Percentiles rank a stretch among this genome's conserved stretches.
phyloP scores from a whole-genome alignment of 495 filamentous ascomycete species.

The Emericellopsis terricola region DNA sequence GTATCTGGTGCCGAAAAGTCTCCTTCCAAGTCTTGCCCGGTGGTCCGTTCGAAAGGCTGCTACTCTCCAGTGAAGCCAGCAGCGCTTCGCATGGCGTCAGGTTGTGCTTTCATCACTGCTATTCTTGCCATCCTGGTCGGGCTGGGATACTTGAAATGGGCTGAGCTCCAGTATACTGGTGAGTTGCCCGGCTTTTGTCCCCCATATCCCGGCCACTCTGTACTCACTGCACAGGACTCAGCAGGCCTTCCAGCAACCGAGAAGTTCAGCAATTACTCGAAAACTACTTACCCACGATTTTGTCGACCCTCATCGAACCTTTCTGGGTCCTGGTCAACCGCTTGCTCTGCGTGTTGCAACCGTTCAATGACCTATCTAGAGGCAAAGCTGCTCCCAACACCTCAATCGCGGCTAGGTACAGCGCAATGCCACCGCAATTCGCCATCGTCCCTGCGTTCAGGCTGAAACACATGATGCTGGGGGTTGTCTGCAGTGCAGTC shows the following conservation, averaged over 20 bases:
- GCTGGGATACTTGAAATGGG: too few relatives aligned
- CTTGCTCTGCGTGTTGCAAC: slow-evolving; percentile 22
- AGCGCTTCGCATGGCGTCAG: too few relatives aligned
- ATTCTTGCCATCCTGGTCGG: too few relatives aligned
- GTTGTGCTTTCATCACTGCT: too few relatives aligned
- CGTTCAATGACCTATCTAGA: slow-evolving; percentile 20
- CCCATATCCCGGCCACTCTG: too few relatives aligned
- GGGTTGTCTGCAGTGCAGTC: slow-evolving; percentile 14
- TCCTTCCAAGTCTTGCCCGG: too few relatives aligned
- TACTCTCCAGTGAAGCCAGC: not conserved
- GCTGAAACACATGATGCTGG: slow-evolving; percentile 17
- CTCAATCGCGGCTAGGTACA: slow-evolving; percentile 21
- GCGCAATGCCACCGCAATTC: slow-evolving; percentile 25
- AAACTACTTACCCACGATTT: slow-evolving; percentile 24
- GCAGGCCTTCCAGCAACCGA: slow-evolving; percentile 11
- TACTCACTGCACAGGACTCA: too few relatives aligned
- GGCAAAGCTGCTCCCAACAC: slow-evolving; percentile 9
- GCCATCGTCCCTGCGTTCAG: slow-evolving; percentile 16
- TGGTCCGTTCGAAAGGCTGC: too few relatives aligned
- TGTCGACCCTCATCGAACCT: slow-evolving; percentile 27
- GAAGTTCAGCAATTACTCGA: slow-evolving; percentile 19
- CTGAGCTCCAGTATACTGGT: too few relatives aligned
- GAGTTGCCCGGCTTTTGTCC: too few relatives aligned
- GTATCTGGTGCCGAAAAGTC: too few relatives aligned
- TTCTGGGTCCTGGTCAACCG: slow-evolving; percentile 26